phyloP scores from a whole-genome alignment of 1,139 yeast genomes.

The Citeromyces siamensis region DNA sequence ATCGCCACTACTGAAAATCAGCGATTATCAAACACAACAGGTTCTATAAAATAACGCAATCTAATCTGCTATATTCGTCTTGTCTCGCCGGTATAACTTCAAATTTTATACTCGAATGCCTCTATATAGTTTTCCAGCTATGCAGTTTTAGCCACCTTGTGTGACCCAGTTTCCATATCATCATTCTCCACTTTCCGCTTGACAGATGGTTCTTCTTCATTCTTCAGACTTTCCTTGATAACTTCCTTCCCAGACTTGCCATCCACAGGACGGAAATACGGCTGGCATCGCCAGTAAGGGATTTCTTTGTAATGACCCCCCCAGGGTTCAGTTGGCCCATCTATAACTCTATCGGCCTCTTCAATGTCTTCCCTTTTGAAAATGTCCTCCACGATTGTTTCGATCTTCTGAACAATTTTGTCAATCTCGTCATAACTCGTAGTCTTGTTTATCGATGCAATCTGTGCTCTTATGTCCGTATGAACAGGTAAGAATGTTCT shows the following conservation, averaged over 20 bases:
- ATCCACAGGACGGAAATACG: conserved; percentile 78
- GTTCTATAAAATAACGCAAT: too few species aligned
- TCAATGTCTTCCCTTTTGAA: conserved; percentile 31
- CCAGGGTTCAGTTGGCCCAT: conserved; percentile 49
- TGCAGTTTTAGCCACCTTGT: background rate
- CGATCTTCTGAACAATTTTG: conserved; percentile 56
- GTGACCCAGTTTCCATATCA: background rate
- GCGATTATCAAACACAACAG: too few species aligned
- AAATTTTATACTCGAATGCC: too few species aligned
- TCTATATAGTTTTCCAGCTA: too few species aligned
- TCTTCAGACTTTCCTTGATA: conserved; percentile 19
- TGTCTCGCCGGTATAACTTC: too few species aligned
- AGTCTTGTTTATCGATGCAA: conserved; percentile 42
- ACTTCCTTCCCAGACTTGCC: conserved; percentile 44
- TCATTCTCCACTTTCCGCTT: background rate
- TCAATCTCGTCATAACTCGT: conserved; percentile 40
- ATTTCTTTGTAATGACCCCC: conserved; percentile 72
- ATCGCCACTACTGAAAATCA: too few species aligned
- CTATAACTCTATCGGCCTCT: conserved; percentile 34
- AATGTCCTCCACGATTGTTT: conserved; percentile 45
- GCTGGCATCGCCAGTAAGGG: conserved; percentile 98
- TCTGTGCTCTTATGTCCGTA: conserved; percentile 62
- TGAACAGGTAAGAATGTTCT: conserved; percentile 68
- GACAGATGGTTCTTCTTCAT: conserved; percentile 2
- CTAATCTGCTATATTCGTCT: too few species aligned